A percentile compares a stretch with the other conserved stretches of the same genome.
phyloP scores from a whole-genome alignment of 1,284 basidiomycete species.

The Cystobasidiaceae sp. region DNA sequence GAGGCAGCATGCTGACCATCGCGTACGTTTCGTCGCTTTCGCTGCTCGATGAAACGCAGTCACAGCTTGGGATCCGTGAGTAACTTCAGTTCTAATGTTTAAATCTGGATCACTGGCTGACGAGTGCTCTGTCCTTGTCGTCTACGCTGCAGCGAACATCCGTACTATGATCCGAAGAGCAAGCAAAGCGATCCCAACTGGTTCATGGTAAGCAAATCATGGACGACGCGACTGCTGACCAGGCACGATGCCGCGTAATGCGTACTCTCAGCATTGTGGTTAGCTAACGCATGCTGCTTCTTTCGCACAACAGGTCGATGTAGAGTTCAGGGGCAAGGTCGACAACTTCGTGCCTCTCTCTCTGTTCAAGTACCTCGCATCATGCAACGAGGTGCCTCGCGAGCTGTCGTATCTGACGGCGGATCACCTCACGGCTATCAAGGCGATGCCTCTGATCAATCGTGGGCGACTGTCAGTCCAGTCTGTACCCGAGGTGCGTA shows the following conservation, averaged over 20 bases:
- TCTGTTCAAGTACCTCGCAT: conserved; percentile 63
- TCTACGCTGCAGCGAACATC: conserved; percentile 53
- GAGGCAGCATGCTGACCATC: conserved; percentile 57
- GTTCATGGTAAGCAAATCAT: conserved; percentile 59
- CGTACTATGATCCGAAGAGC: conserved; percentile 87
- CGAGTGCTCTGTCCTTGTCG: background rate
- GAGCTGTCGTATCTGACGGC: conserved; percentile 51
- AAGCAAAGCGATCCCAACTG: conserved; percentile 71
- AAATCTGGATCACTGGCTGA: background rate
- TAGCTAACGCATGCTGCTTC: too few species aligned
- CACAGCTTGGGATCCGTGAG: conserved; percentile 80
- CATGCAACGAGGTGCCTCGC: conserved; percentile 49
- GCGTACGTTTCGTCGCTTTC: too few species aligned
- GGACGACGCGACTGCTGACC: too few species aligned
- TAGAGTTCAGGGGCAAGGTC: conserved; percentile 64
- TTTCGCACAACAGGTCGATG: conserved; percentile 63
- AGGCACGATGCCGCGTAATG: too few species aligned
- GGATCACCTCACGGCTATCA: conserved; percentile 47
- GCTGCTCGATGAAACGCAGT: conserved; percentile 54
- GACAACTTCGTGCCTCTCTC: conserved; percentile 71
- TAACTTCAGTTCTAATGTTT: conserved; percentile 33
- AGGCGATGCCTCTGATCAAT: conserved; percentile 73
- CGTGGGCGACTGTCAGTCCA: conserved; percentile 84
- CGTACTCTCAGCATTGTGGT: too few species aligned
- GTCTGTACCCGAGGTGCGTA: conserved; percentile 52